These are phyloP conservation scores for Vachellia pachyceras DNA, from an alignment of 306 rosid species.

Conservation along the genomic window DNA sequence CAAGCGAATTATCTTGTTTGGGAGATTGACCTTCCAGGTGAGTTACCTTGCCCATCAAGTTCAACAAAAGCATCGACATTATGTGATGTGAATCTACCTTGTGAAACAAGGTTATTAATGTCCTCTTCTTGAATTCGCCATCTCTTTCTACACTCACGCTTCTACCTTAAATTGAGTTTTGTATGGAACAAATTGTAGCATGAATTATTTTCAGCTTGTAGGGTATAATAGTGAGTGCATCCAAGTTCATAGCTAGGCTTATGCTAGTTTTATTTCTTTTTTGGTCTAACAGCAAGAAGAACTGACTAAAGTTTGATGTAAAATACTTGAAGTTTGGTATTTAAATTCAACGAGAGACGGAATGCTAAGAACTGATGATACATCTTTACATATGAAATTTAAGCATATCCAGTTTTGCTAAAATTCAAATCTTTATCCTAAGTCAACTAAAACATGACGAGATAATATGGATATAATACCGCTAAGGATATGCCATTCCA, in stretches of 20 bases:
- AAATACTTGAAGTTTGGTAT: too few relatives aligned
- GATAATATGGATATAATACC: neutral
- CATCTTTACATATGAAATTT: neutral
- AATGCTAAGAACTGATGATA: neutral
- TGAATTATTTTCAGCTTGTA: neutral
- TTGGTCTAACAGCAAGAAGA: neutral
- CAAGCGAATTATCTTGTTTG: too few relatives aligned
- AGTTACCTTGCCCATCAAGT: too few relatives aligned
- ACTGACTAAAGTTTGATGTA: neutral
- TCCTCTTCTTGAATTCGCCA: too few relatives aligned
- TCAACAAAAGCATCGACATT: too few relatives aligned
- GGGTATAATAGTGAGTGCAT: too few relatives aligned
- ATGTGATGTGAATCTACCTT: too few relatives aligned
- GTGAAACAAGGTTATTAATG: too few relatives aligned
- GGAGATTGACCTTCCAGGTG: too few relatives aligned
- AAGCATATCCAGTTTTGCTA: neutral
- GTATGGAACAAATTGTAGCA: neutral
- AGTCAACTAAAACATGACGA: neutral
- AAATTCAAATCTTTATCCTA: neutral
- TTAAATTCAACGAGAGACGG: neutral
- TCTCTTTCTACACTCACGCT: neutral
- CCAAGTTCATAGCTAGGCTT: neutral
- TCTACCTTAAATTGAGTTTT: neutral
- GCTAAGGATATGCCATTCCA: neutral
- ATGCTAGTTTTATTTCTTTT: neutral